Percentiles rank a stretch among this genome's conserved stretches.
phyloP scores from a whole-genome alignment of 1,284 basidiomycete species.

The Ustilago bromivora region DNA sequence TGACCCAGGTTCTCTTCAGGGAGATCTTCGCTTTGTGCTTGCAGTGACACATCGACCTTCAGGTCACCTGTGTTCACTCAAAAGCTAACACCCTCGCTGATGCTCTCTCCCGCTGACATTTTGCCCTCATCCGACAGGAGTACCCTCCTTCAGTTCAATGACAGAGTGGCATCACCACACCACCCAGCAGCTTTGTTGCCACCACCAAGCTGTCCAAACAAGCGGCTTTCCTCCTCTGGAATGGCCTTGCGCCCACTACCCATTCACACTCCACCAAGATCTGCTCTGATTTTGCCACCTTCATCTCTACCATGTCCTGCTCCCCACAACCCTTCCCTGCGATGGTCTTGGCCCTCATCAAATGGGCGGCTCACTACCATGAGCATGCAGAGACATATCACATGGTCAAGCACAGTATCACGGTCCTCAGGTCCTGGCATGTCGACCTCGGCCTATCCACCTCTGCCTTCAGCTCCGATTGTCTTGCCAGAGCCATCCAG shows the following conservation, averaged over 20 bases:
- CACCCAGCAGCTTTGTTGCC: no score
- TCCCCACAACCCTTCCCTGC: background rate
- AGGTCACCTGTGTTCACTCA: no score
- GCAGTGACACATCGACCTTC: no score
- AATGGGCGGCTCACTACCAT: background rate
- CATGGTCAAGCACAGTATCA: background rate
- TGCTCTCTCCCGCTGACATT: no score
- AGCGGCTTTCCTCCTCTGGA: no score
- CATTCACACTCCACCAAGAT: background rate
- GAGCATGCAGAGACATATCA: background rate
- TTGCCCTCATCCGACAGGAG: no score
- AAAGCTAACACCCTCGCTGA: no score
- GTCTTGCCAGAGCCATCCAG: background rate
- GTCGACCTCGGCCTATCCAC: background rate
- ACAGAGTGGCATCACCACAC: no score
- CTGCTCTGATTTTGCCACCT: background rate
- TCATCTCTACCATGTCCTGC: background rate
- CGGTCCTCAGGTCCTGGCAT: background rate
- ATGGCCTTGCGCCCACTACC: background rate
- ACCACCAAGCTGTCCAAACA: no score
- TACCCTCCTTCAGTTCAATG: no score
- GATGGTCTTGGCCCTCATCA: background rate
- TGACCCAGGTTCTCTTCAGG: no score
- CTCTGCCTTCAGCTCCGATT: background rate
- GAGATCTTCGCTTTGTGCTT: no score